phyloP scores from a whole-genome alignment of 2,329 filamentous ascomycete species.

The Pestalotiopsis fici region DNA sequence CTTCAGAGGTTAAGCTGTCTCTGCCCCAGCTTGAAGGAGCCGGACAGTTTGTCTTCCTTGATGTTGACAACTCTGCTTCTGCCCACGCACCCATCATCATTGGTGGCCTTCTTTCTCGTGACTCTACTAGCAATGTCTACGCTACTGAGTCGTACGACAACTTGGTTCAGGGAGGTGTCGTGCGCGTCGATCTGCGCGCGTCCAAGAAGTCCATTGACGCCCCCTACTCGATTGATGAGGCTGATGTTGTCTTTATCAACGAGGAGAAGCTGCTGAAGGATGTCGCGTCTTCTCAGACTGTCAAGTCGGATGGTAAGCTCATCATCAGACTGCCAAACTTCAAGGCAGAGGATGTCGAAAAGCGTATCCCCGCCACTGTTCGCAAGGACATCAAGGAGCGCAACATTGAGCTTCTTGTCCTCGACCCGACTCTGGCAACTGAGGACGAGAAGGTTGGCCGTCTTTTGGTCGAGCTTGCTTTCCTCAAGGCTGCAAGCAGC shows the following conservation, averaged over 20 bases:
- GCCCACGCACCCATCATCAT: slow-evolving; percentile 64
- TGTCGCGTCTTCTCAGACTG: slow-evolving; percentile 70
- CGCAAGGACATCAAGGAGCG: slow-evolving; percentile 73
- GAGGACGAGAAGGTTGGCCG: slow-evolving; percentile 68
- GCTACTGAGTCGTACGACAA: slow-evolving; percentile 65
- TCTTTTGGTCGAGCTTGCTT: slow-evolving; percentile 76
- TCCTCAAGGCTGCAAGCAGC: slow-evolving; percentile 75
- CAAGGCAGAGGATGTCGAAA: slow-evolving; percentile 89
- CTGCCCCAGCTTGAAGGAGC: slow-evolving; percentile 53
- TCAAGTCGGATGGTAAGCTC: slow-evolving; percentile 72
- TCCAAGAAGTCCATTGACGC: slow-evolving; percentile 83
- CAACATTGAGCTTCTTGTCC: slow-evolving; percentile 69
- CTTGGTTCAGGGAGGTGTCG: slow-evolving; percentile 72
- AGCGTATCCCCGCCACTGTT: slow-evolving; percentile 72
- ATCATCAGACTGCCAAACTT: slow-evolving; percentile 76
- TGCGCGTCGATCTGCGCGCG: slow-evolving; percentile 83
- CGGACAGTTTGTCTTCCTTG: slow-evolving; percentile 93
- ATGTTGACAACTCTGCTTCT: slow-evolving; percentile 74
- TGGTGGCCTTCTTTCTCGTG: slow-evolving; percentile 68
- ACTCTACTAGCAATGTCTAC: slow-evolving; percentile 63
- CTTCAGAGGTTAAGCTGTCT: slow-evolving; percentile 47
- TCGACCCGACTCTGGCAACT: slow-evolving; percentile 71
- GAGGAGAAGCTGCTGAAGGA: slow-evolving; percentile 79
- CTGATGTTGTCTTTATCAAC: slow-evolving; percentile 78
- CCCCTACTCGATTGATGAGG: slow-evolving; percentile 77